Conservation (phyloP, 2,329 filamentous ascomycete genomes). For the Westerdykella ornata region DNA sequence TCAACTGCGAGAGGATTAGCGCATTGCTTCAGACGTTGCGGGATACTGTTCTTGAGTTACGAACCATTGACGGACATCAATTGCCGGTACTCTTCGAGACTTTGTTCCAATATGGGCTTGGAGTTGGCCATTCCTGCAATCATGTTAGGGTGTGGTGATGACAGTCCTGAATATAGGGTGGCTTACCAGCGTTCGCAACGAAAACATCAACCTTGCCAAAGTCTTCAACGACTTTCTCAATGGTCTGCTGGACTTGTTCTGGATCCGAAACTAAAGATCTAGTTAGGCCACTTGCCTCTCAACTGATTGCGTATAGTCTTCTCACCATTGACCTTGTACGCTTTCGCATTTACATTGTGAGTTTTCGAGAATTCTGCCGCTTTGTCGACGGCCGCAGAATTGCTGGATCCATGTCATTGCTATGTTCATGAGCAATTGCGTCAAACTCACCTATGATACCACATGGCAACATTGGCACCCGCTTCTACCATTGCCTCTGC, state of each 20-base stretch:
- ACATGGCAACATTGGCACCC: slow-evolving; percentile 42
- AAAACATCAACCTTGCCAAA: slow-evolving; percentile 62
- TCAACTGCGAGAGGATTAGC: slow-evolving; percentile 51
- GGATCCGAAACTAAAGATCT: slow-evolving; percentile 49
- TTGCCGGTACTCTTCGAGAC: slow-evolving; percentile 58
- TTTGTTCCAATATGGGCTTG: slow-evolving; percentile 51
- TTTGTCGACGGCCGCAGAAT: slow-evolving; percentile 54
- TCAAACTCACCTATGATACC: slow-evolving; percentile 30
- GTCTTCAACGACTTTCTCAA: slow-evolving; percentile 57
- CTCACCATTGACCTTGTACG: slow-evolving; percentile 55
- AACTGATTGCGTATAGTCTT: not conserved
- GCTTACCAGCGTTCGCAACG: slow-evolving; percentile 60
- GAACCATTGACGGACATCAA: slow-evolving; percentile 53
- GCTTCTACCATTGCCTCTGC: slow-evolving; percentile 37
- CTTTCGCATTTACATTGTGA: slow-evolving; percentile 56
- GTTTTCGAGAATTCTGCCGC: slow-evolving; percentile 50
- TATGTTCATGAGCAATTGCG: no score
- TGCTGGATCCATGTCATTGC: slow-evolving; percentile 46
- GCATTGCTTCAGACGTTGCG: no score
- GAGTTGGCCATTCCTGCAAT: slow-evolving; percentile 44
- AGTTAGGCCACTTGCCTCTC: slow-evolving; percentile 36
- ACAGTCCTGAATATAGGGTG: not conserved
- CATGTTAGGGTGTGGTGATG: no score
- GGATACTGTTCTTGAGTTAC: not conserved
- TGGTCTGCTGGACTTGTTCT: slow-evolving; percentile 48